phyloP scores from a whole-genome alignment of 805 yeast genomes.

The Saccharomycopsis synnaedendra region DNA sequence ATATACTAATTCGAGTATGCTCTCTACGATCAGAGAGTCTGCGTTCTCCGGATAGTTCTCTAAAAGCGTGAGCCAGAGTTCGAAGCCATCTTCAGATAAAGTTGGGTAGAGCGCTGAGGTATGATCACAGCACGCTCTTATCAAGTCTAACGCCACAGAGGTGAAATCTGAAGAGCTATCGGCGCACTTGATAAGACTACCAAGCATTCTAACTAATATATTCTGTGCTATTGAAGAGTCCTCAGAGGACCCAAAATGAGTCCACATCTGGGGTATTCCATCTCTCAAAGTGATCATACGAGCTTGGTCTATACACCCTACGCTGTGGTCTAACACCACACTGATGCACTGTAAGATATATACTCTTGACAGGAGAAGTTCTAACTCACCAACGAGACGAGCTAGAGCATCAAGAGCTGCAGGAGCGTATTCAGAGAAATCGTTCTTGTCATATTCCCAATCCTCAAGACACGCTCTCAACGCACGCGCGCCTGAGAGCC shows the following conservation, averaged over 20 bases:
- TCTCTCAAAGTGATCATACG: conserved; percentile 4
- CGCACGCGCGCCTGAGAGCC: conserved; percentile 61
- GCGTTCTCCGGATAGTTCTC: conserved; percentile 40
- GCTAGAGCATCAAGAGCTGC: conserved; percentile 39
- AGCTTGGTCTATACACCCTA: background rate
- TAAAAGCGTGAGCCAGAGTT: conserved; percentile 64
- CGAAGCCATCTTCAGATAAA: conserved; percentile 77
- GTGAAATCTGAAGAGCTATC: conserved; percentile 37
- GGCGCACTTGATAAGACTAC: conserved; percentile 43
- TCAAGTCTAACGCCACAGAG: conserved; percentile 52
- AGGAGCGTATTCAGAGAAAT: conserved; percentile 55
- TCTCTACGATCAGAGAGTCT: conserved; percentile 27
- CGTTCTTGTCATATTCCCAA: conserved; percentile 69
- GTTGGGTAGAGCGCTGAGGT: conserved; percentile 42
- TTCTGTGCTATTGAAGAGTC: conserved; percentile 37
- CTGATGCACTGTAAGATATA: conserved; percentile 39
- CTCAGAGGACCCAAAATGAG: conserved; percentile 24
- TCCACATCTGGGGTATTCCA: conserved; percentile 25
- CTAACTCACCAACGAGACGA: conserved; percentile 36
- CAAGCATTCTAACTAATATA: conserved; percentile 43
- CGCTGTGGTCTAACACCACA: conserved; percentile 8
- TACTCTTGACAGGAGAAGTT: conserved; percentile 66
- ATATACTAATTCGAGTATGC: conserved; percentile 39
- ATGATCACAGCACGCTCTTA: conserved; percentile 51
- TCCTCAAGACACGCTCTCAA: conserved; percentile 65